A percentile compares a stretch with the other conserved stretches of the same genome.
Conservation (phyloP, 1,284 basidiomycete species). For the Pisolithus thermaeus region DNA sequence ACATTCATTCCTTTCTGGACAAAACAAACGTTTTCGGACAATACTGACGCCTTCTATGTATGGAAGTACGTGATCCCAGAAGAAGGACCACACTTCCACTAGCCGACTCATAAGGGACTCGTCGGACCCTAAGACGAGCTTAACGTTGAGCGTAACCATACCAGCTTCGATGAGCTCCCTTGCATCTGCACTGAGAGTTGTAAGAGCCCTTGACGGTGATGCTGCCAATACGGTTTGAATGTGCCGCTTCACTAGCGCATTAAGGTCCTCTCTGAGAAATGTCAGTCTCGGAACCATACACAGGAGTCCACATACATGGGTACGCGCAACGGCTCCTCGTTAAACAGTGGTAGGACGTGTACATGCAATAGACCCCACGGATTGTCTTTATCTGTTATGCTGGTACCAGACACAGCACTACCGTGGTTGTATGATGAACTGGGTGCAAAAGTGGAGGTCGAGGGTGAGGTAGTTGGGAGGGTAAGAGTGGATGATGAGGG, state of each 20-base stretch:
- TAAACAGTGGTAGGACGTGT: slow-evolving; percentile 85
- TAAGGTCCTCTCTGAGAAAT: slow-evolving; percentile 77
- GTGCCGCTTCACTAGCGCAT: slow-evolving; percentile 72
- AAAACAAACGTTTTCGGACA: neutral
- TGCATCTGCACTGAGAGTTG: slow-evolving; percentile 73
- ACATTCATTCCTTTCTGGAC: slow-evolving; percentile 2
- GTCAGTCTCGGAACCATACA: slow-evolving; percentile 5
- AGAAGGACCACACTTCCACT: slow-evolving; percentile 90
- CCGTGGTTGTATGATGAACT: slow-evolving; percentile 17
- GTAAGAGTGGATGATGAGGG: slow-evolving; percentile 33
- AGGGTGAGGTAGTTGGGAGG: slow-evolving; percentile 21
- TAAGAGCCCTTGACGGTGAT: slow-evolving; percentile 57
- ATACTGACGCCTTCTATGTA: slow-evolving; percentile 77
- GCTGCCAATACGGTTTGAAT: slow-evolving; percentile 64
- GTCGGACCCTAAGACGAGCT: slow-evolving; percentile 69
- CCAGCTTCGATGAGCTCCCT: slow-evolving; percentile 81
- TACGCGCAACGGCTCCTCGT: slow-evolving; percentile 82
- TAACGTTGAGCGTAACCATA: slow-evolving; percentile 88
- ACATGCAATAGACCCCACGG: slow-evolving; percentile 84
- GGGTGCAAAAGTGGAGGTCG: slow-evolving; percentile 18
- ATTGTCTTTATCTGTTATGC: slow-evolving; percentile 36
- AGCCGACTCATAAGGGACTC: slow-evolving; percentile 70
- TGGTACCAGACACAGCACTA: slow-evolving; percentile 9
- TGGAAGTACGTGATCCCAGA: slow-evolving; percentile 89
- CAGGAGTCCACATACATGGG: slow-evolving; percentile 54